A percentile compares a stretch with the other conserved stretches of the same genome.
Conservation (phyloP, 129 eudicot species). For the Heracleum sosnowskyi region DNA sequence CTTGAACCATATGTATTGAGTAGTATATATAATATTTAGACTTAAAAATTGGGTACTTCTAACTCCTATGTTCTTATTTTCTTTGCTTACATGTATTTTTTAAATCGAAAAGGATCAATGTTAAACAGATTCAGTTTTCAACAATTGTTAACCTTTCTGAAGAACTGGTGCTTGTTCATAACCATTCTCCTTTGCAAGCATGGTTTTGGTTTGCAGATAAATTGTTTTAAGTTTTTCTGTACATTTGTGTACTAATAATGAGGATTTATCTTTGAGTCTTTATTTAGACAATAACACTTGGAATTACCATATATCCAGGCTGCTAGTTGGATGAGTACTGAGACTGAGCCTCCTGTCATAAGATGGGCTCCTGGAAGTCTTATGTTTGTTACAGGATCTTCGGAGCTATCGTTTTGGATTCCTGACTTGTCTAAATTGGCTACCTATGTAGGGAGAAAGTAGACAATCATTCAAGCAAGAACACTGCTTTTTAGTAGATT, state of each 20-base stretch:
- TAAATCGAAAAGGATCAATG: not conserved
- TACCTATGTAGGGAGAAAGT: constrained; percentile 79
- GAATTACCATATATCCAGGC: constrained; percentile 36
- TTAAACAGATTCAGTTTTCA: not conserved
- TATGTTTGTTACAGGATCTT: constrained; percentile 97
- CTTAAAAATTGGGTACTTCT: not conserved
- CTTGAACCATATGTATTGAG: not conserved
- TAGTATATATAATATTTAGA: not conserved
- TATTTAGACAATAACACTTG: not conserved
- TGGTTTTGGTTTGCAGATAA: not conserved
- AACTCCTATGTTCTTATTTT: not conserved
- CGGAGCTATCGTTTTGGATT: constrained; percentile 93
- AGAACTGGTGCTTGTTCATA: not conserved
- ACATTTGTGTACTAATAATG: not conserved
- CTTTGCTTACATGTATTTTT: not conserved
- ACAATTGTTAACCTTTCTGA: not conserved
- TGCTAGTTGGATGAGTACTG: constrained; percentile 90
- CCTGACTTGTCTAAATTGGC: constrained; percentile 95
- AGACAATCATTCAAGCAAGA: constrained; percentile 19
- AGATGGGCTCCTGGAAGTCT: constrained; percentile 98
- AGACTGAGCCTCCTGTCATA: constrained; percentile 81
- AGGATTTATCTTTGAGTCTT: not conserved
- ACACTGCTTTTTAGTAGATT: not conserved
- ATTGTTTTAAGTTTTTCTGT: not conserved
- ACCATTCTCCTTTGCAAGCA: not conserved